phyloP scores from a whole-genome alignment of 208 protist species.

The Blastocrithidia nonstop region DNA sequence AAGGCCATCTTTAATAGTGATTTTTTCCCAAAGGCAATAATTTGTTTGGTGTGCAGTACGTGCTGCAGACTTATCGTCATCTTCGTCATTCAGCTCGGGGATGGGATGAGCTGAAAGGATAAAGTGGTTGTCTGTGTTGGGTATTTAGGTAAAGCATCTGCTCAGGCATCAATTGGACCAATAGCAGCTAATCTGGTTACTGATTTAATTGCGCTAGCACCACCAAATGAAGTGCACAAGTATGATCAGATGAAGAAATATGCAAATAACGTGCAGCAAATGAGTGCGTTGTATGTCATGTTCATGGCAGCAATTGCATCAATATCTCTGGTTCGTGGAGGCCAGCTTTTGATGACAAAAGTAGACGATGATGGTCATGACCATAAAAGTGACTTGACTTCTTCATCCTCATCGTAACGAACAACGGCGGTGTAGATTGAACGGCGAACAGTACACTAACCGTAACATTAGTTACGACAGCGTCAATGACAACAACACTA shows the following conservation, averaged over 20 bases:
- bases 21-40: slow-evolving; percentile 58
- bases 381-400: no score
- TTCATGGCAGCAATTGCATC: slow-evolving; percentile 57
- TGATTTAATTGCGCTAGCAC: slow-evolving; percentile 16
- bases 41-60: slow-evolving; percentile 38
- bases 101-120: slow-evolving; percentile 24
- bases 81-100: slow-evolving; percentile 33
- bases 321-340: slow-evolving; percentile 34
- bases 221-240: slow-evolving; percentile 5
- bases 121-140: slow-evolving; percentile 54
- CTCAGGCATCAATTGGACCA: slow-evolving; percentile 57
- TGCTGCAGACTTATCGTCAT: slow-evolving; percentile 30
- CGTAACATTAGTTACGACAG: background rate
- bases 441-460: no score
- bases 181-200: slow-evolving; percentile 40
- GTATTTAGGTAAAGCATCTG: slow-evolving; percentile 56
- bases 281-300: slow-evolving; percentile 67
- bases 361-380: no score
- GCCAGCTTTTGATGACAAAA: slow-evolving; percentile 19
- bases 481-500: slow-evolving; percentile 1
- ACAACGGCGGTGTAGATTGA: no score
- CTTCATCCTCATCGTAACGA: no score
- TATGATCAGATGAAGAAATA: slow-evolving; percentile 17
- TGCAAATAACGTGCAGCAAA: slow-evolving; percentile 55
- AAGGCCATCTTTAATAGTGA: slow-evolving; percentile 34